Base-by-base conservation (phyloP, 768 basidiomycete species). In the Suillus hirtellus region DNA sequence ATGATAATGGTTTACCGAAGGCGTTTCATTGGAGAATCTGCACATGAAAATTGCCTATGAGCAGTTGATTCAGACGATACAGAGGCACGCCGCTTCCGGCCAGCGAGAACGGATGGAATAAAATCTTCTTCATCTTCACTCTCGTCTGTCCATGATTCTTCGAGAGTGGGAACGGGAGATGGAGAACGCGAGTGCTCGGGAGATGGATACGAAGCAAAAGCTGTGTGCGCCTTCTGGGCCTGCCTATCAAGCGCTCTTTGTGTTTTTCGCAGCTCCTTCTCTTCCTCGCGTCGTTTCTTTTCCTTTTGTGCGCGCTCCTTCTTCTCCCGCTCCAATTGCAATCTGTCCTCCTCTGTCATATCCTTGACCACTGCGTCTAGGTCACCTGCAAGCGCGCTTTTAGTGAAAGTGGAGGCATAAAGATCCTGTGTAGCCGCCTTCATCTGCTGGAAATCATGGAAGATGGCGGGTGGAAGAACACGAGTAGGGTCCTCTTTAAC, bases 291-390 rank as follows among this genome's bases (percentile, higher is more conserved):
- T 4, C 8, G 21, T 9, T 15, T 52, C 53, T 43, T 60, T 27
- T 52, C 49, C 27, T 31, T 19, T 19, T 53, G 42, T 1, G 64
- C 72, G 43, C 68, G 49, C 8, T 64, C 63, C 38, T 65, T 64
- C 34, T 63, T 71, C 63, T 67, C 66, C 1, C 19, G 43, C 21
- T 62, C 58, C 15, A 52, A 3, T 11, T 7, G 24, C 7, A 44
- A 15, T 35, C n/a, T 46, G 0, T 62, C 54, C 35, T 58, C 31
- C 4, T 68, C 66, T 0, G 72, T 72, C 52, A 72, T 63, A 62
- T 73, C 73, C 49, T 76, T 73, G 1, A 79, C 71, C 34, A 70
- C 65, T 0, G 62, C 43, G 17, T 76, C 75, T 2, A 79, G 43
- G 52, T 73, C 74, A 2, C 64, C 61, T 0, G 73, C 74, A 4